These are phyloP conservation scores for Juncus inflexus DNA, from an alignment of 176 grass and related monocot species.

Conservation along the genomic window DNA sequence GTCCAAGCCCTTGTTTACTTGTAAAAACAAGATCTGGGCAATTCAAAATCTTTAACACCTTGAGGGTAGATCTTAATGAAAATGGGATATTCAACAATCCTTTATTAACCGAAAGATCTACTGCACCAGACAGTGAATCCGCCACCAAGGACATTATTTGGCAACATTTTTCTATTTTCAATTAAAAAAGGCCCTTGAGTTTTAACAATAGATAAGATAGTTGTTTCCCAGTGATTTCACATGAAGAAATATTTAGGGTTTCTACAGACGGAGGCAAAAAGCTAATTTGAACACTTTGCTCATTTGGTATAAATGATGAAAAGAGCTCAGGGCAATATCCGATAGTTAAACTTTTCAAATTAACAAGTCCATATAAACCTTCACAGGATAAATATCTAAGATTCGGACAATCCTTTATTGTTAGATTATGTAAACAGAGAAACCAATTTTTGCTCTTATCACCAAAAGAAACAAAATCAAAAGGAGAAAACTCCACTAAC, in stretches of 20 bases:
- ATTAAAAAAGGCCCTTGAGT: slow-evolving; percentile 2
- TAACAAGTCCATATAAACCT: neutral
- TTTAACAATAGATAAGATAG: slow-evolving; percentile 21
- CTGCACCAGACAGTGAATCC: too few relatives aligned
- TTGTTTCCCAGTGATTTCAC: slow-evolving; percentile 15
- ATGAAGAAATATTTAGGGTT: slow-evolving; percentile 22
- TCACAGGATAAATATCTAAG: neutral
- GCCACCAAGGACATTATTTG: too few relatives aligned
- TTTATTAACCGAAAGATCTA: slow-evolving; percentile 8
- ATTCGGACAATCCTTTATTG: neutral
- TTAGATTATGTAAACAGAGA: neutral
- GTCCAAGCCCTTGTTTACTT: slow-evolving; percentile 20
- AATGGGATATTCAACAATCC: slow-evolving; percentile 1
- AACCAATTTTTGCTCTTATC: slow-evolving; percentile 5
- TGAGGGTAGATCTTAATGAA: slow-evolving; percentile 10
- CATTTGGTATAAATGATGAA: slow-evolving; percentile 2
- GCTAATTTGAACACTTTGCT: slow-evolving; percentile 9
- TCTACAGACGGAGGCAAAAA: neutral
- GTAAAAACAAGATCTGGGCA: slow-evolving; percentile 15
- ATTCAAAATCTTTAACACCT: slow-evolving; percentile 6
- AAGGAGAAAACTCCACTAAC: slow-evolving; percentile 5
- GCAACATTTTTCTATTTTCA: slow-evolving; percentile 20
- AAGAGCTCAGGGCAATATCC: slow-evolving; percentile 15
- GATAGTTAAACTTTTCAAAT: slow-evolving; percentile 23
- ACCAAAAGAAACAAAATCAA: neutral